These are phyloP conservation scores for Phytophthora crassamura DNA, from an alignment of 352 stramenopile species.

Conservation along the genomic window DNA sequence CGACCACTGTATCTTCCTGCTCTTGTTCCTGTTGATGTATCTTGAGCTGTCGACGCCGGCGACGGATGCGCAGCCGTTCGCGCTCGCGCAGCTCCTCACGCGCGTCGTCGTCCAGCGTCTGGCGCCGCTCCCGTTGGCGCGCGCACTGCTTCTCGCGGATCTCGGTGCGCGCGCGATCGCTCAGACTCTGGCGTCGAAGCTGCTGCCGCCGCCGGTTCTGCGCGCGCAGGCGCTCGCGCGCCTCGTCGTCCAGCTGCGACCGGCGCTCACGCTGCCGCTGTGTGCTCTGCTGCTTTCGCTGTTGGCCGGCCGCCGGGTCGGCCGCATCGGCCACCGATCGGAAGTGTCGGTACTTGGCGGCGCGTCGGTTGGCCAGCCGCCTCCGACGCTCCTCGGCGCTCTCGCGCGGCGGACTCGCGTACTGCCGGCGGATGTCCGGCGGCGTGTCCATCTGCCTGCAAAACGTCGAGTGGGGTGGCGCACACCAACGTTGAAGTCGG, in stretches of 20 bases:
- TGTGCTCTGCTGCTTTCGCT: conserved; percentile 49
- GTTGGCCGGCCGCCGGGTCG: conserved; percentile 23
- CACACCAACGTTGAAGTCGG: background rate
- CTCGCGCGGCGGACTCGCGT: conserved; percentile 50
- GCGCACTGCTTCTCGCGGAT: conserved; percentile 53
- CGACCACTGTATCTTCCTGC: background rate
- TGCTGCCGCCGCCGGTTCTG: conserved; percentile 73
- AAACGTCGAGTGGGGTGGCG: too few species aligned
- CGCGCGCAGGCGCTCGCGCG: conserved; percentile 47
- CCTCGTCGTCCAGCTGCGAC: conserved; percentile 46
- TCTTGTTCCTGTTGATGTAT: conserved; percentile 11
- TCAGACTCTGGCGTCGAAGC: conserved; percentile 54
- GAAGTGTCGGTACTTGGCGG: conserved; percentile 76
- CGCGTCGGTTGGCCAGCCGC: conserved; percentile 63
- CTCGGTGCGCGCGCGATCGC: conserved; percentile 38
- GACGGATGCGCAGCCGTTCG: conserved; percentile 56
- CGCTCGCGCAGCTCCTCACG: conserved; percentile 49
- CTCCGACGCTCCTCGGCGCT: conserved; percentile 52
- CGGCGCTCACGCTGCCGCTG: conserved; percentile 56
- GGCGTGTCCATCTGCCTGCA: conserved; percentile 47
- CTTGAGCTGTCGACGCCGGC: conserved; percentile 36
- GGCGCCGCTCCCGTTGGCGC: conserved; percentile 50
- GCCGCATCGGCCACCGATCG: conserved; percentile 12
- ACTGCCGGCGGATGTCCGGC: conserved; percentile 58
- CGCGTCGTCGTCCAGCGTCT: conserved; percentile 48